Percentiles rank a stretch among this genome's conserved stretches.
phyloP scores from a whole-genome alignment of 2,329 filamentous ascomycete genomes.

The Salinomyces thailandicus region DNA sequence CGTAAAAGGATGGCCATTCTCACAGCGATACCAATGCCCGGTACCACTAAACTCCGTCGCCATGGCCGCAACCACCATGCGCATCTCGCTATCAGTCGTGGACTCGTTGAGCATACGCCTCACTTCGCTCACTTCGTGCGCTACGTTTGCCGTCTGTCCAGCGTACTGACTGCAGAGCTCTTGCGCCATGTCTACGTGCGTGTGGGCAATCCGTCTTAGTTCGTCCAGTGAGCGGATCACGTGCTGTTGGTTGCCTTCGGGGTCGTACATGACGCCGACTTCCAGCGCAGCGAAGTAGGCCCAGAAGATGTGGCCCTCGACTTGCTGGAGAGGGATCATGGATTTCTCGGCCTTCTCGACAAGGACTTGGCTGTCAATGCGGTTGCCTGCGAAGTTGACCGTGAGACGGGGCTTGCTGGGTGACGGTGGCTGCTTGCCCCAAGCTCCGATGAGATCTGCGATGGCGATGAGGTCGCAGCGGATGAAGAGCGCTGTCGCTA shows the following conservation, averaged over 20 bases:
- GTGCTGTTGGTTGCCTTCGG: not conserved
- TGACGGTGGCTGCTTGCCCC: not conserved
- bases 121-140: slow-evolving; percentile 36
- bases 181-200: slow-evolving; percentile 20
- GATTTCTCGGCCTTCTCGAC: slow-evolving; percentile 29
- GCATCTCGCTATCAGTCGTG: slow-evolving; percentile 35
- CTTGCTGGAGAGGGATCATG: slow-evolving; percentile 34
- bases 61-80: slow-evolving; percentile 29
- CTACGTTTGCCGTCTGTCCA: slow-evolving; percentile 11
- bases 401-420: slow-evolving; percentile 4
- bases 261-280: slow-evolving; percentile 11
- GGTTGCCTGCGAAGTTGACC: slow-evolving; percentile 27
- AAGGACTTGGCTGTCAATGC: slow-evolving; percentile 32
- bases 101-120: slow-evolving; percentile 37
- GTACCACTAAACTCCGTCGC: slow-evolving; percentile 13
- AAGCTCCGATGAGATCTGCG: slow-evolving; percentile 29
- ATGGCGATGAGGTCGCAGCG: slow-evolving; percentile 42
- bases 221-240: not conserved
- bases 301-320: slow-evolving; percentile 43
- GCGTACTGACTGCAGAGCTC: slow-evolving; percentile 16
- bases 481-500: slow-evolving; percentile 36
- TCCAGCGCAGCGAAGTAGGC: slow-evolving; percentile 41
- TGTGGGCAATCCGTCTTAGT: slow-evolving; percentile 12
- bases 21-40: slow-evolving; percentile 54
- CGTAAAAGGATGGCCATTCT: slow-evolving; percentile 43